Base-by-base conservation (phyloP, 2,329 filamentous ascomycete genomes). In the Talaromyces sp. region DNA sequence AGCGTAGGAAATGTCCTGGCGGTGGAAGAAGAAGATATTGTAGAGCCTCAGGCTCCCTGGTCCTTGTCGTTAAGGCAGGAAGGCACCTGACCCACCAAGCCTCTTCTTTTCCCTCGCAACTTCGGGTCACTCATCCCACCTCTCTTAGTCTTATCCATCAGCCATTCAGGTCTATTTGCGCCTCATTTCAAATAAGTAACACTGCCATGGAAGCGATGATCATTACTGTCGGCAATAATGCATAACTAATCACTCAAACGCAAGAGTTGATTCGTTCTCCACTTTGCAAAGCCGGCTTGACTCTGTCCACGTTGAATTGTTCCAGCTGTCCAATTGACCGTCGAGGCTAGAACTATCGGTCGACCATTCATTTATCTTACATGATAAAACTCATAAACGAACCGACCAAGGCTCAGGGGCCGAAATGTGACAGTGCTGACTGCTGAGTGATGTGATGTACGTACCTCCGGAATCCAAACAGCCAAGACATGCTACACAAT, bases 391-490 rank as follows among this genome's bases (percentile, higher is more conserved):
- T n/a, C n/a, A n/a, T n/a, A n/a, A n/a, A n/a, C n/a, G n/a, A n/a
- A n/a, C n/a, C n/a, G 45, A 35, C 28, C 17, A 48, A 35, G 28
- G 28, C 33, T 33, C 28, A 48, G 45, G 43, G 43, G 45, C 28
- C 45, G 45, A 35, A 21, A 10, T 48, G 45, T 19, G 43, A 46
- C 43, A 17, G 25, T 28, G 25, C 25, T 28, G n/a, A n/a, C n/a
- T n/a, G n/a, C n/a, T n/a, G n/a, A n/a, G n/a, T n/a, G n/a, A n/a
- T n/a, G 21, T 19, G 43, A 31, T 31, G 8, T 33, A 46, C 8
- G 43, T 48, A 4, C 45, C 52, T 54, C 37, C 52, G 39, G 52
- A 45, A 54, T 45, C 31, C 52, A 11, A 31, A 46, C 25, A 31
- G 25, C 43, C 43, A 46, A 46, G 25, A 21, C 41, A 45, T 28